phyloP scores from a whole-genome alignment of 768 basidiomycete species.

The Kwoniella dendrophila region DNA sequence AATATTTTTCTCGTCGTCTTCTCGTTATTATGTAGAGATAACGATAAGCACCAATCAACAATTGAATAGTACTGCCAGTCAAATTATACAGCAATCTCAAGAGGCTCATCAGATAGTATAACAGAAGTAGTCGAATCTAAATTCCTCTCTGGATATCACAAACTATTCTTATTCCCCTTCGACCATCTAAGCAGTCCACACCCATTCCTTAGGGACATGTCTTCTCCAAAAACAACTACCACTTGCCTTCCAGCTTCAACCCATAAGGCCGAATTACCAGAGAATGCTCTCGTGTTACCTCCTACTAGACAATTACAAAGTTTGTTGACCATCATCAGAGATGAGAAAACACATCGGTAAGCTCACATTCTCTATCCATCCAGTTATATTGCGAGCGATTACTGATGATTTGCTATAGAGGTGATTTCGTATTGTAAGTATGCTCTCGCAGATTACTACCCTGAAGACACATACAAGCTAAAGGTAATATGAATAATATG shows the following conservation, averaged over 20 bases:
- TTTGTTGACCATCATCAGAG: conserved; percentile 89
- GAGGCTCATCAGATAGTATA: no score
- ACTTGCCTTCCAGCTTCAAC: conserved; percentile 45
- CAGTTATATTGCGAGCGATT: neutral
- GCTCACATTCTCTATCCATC: neutral
- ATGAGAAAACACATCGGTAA: conserved; percentile 74
- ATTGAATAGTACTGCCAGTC: no score
- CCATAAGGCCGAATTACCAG: conserved; percentile 61
- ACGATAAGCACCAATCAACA: no score
- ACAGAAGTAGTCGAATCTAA: no score
- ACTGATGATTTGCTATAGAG: conserved; percentile 53
- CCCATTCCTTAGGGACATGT: conserved; percentile 12
- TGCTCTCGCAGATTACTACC: neutral
- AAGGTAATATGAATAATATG: no score
- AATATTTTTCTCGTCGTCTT: no score
- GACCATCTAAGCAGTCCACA: neutral
- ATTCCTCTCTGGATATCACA: no score
- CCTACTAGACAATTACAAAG: conserved; percentile 93
- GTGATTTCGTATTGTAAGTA: conserved; percentile 82
- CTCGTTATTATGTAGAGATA: no score
- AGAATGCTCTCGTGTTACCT: conserved; percentile 83
- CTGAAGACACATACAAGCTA: neutral
- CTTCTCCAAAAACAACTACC: conserved; percentile 30
- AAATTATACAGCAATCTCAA: no score
- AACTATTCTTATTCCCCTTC: neutral